Evolutionary conservation across 2,329 filamentous ascomycete genomes (phyloP), one percentile per base, ranked within the genome.

Genomic region (Neonectria ditissima): DNA sequence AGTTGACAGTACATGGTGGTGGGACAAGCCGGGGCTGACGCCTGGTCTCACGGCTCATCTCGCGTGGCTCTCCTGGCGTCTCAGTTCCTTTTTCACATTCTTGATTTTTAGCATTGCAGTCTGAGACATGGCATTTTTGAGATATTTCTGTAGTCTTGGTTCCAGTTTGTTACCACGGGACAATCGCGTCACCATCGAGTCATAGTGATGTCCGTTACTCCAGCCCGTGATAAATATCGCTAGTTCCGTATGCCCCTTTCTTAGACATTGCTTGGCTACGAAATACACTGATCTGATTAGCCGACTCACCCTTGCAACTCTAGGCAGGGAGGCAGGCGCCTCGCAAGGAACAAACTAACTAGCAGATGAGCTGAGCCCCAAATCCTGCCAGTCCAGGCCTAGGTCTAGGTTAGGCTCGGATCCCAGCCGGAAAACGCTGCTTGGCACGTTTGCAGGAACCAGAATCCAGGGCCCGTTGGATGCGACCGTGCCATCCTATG

Each of bases 381-480:
- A 22, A 24, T 44, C 11, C 41, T 44, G 11, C 18, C 20, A 44
- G n/a, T 26, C 4, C 24, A 26, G 24, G 4, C 13, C 22, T 24
- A 6, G 20, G 43, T 24, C 34, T 37, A 37, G 34, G 37, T 41
- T 41, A n/a, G 44, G 44, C 22, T 45, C 43, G 10, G 2, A 45
- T 45, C 20, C 44, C 16, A 14, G n/a, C 10, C 13, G n/a, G n/a
- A 24, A 22, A 34, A 11, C 11, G 30, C n/a, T 34, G 20, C 59
- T 69, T 65, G 65, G 65, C 66, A 39, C 28, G 32, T 37, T 51
- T 62, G 13, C 43, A 50, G 55, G 47, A 24, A 59, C 48, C 24
- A 37, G 28, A 32, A 8, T 5, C 43, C 22, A 28, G 20, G 44
- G n/a, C 26, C 30, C 22, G 28, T 47, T 13, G 18, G 59, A 59